phyloP scores from a whole-genome alignment of 2,329 filamentous ascomycete species.

The Aspergillus sp. region DNA sequence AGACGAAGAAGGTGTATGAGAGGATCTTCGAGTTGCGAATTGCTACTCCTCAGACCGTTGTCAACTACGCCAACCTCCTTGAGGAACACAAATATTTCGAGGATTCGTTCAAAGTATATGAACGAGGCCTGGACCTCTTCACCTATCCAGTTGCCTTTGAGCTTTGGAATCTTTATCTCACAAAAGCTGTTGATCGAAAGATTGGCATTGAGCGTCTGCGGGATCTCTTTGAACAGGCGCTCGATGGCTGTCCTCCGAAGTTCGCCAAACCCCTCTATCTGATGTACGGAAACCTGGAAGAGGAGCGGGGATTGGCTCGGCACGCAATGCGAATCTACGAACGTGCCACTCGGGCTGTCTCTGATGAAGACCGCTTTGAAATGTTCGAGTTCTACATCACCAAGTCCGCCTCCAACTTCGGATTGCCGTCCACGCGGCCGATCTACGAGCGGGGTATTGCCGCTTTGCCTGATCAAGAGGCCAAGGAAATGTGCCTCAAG shows the following conservation, averaged over 20 bases:
- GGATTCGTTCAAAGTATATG: conserved; percentile 97
- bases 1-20: conserved; percentile 93
- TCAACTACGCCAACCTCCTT: conserved; percentile 94
- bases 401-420: conserved; percentile 97
- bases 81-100: conserved; percentile 96
- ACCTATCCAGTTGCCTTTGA: conserved; percentile 98
- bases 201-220: conserved; percentile 91
- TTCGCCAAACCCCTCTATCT: conserved; percentile 95
- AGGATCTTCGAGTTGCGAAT: conserved; percentile 97
- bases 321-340: conserved; percentile 99
- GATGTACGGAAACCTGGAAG: conserved; percentile 97
- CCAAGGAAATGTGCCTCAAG: conserved; percentile 97
- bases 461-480: conserved; percentile 87
- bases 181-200: conserved; percentile 93
- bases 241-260: conserved; percentile 90
- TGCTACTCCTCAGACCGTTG: conserved; percentile 94
- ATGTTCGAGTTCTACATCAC: conserved; percentile 99
- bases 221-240: conserved; percentile 94
- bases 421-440: conserved; percentile 85
- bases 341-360: conserved; percentile 88
- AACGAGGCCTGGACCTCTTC: conserved; percentile 95
- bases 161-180: conserved; percentile 96
- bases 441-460: conserved; percentile 97
- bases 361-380: conserved; percentile 89
- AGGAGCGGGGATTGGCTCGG: conserved; percentile 88